Base-by-base conservation (phyloP, 1,139 yeast genomes). In the Yamadazyma kanchanaburiensis region DNA sequence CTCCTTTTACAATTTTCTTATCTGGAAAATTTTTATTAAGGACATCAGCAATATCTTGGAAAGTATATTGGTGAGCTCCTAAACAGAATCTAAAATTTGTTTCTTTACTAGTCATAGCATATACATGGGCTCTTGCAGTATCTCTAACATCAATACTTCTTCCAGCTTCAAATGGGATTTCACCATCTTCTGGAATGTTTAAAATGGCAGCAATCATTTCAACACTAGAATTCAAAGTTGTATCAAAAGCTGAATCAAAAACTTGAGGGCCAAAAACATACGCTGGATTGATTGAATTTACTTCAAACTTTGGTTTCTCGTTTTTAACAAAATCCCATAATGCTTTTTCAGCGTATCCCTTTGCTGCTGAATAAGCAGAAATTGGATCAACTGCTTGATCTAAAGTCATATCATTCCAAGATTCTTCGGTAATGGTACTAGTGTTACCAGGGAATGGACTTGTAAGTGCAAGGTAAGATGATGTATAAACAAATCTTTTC, bases 281-380 rank as follows among this genome's bases (percentile, higher is more conserved):
- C 7, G 49, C 44, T 6, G 69, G 68, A 31, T 48, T 48, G 15
- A 60, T 50, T 4, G 51, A 40, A 7, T 51, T 43, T 28, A 61
- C 39, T 35, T 40, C 36, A 38, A 56, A 57, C 24, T 37, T 34
- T 11, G 60, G 59, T 23, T 47, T 42, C 28, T 54, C 50, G 4
- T 37, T 38, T 37, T 57, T 45, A 21, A 68, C 53, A 39, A 70
- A 75, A 4, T 70, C 65, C 77, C 82, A 72, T 2, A 77, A 80
- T 3, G 74, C 69, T 37, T 51, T 48, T 44, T 53, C 59, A n/a
- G n/a, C n/a, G n/a, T n/a, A n/a, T n/a, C n/a, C n/a, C n/a, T n/a
- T n/a, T n/a, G n/a, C n/a, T n/a, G n/a, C n/a, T n/a, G n/a, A n/a
- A n/a, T n/a, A n/a, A n/a, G n/a, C n/a, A n/a, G n/a, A n/a, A n/a